A percentile compares a stretch with the other conserved stretches of the same genome.
phyloP scores from a whole-genome alignment of 2,329 filamentous ascomycete genomes.

The Colletotrichum nymphaeae region DNA sequence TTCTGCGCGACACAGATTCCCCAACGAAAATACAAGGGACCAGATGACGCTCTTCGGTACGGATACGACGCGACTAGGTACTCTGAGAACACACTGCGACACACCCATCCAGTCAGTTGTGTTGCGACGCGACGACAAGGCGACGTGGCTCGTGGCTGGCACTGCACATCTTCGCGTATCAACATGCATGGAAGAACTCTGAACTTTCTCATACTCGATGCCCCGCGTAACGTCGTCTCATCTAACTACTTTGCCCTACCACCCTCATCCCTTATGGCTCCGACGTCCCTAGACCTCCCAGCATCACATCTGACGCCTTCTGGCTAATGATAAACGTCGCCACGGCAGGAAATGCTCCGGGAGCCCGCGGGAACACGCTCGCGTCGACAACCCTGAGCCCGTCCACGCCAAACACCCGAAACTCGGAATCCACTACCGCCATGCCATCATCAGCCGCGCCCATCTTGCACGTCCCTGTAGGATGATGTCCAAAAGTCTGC shows the following conservation, averaged over 20 bases:
- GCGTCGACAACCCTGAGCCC: conserved; percentile 72
- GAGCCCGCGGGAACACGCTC: conserved; percentile 61
- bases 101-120: background rate
- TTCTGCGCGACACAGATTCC: background rate
- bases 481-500: conserved; percentile 66
- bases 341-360: conserved; percentile 55
- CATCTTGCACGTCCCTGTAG: conserved; percentile 66
- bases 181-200: conserved; percentile 11
- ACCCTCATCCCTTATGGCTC: background rate
- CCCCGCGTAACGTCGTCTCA: conserved; percentile 4
- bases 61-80: conserved; percentile 5
- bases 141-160: conserved; percentile 29
- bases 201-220: background rate
- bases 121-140: conserved; percentile 20
- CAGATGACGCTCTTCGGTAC: conserved; percentile 13
- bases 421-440: conserved; percentile 67
- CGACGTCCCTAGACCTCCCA: conserved; percentile 5
- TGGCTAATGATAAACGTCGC: conserved; percentile 63
- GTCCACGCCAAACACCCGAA: conserved; percentile 65
- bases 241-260: background rate
- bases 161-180: background rate
- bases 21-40: background rate
- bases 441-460: conserved; percentile 63
- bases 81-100: background rate
- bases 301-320: conserved; percentile 64